phyloP scores from a whole-genome alignment of 2,329 filamentous ascomycete species.

The Clarireedia sp. region DNA sequence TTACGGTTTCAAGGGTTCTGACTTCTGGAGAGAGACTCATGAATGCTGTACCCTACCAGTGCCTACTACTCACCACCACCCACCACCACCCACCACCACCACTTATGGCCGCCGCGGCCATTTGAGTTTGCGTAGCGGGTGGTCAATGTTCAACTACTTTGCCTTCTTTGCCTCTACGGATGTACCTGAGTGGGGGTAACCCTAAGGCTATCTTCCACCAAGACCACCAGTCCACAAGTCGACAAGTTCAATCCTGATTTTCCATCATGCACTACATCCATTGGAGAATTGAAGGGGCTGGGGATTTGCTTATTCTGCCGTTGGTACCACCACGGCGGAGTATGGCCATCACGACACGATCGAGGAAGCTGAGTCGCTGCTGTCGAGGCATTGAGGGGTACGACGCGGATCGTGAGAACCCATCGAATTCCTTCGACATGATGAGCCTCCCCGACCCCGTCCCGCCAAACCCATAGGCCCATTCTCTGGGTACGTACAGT shows the following conservation, averaged over 20 bases:
- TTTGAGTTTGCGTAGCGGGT: too few species aligned
- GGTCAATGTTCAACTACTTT: too few species aligned
- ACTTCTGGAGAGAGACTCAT: not conserved
- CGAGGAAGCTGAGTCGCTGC: not conserved
- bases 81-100: too few species aligned
- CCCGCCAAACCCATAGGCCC: not conserved
- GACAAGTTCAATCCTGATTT: not conserved
- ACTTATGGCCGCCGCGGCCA: too few species aligned
- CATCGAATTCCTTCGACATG: too few species aligned
- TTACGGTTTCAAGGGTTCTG: too few species aligned
- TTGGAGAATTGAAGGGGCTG: slow-evolving; percentile 5
- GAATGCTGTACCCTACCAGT: not conserved
- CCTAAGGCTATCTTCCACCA: too few species aligned
- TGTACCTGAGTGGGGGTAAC: slow-evolving; percentile 3
- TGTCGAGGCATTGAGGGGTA: not conserved
- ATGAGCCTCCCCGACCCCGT: too few species aligned
- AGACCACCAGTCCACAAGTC: too few species aligned
- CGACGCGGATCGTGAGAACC: too few species aligned
- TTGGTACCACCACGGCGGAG: not conserved
- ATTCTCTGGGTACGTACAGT: not conserved
- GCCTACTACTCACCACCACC: too few species aligned
- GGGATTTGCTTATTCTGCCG: not conserved
- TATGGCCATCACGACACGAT: not conserved
- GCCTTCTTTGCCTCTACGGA: not conserved
- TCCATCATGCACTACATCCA: not conserved